Conservation (phyloP, 352 stramenopile species). For the Hyaloperonospora brassicae region DNA sequence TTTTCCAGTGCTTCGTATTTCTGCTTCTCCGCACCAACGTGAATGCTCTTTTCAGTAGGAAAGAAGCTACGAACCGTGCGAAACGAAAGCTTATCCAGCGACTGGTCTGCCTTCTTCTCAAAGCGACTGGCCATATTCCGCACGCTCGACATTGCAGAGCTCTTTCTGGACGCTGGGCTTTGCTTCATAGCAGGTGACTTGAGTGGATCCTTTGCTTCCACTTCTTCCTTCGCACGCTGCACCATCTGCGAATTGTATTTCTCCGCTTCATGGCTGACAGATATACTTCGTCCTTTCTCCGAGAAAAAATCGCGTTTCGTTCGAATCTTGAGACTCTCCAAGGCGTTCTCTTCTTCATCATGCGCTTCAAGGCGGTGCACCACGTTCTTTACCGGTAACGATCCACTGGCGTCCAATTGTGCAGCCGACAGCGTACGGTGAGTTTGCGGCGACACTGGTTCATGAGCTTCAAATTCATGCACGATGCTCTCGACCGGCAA, state of each 20-base stretch:
- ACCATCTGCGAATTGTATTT: constrained; percentile 26
- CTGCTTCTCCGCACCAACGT: constrained; percentile 37
- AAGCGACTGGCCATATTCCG: constrained; percentile 41
- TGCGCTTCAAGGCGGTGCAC: constrained; percentile 51
- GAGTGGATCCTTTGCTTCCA: constrained; percentile 12
- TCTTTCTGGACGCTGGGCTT: constrained; percentile 10
- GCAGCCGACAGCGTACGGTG: constrained; percentile 28
- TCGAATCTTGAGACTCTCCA: constrained; percentile 43
- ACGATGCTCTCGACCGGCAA: constrained; percentile 15
- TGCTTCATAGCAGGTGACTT: constrained; percentile 14
- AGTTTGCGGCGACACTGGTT: constrained; percentile 13
- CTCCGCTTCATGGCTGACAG: constrained; percentile 27
- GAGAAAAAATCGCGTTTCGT: constrained; percentile 54
- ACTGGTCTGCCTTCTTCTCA: constrained; percentile 39
- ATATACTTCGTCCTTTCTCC: constrained; percentile 31
- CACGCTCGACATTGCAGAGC: constrained; percentile 27
- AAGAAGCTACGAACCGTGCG: constrained; percentile 51
- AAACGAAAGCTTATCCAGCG: constrained; percentile 39
- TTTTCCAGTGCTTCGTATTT: constrained; percentile 51
- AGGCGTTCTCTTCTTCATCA: constrained; percentile 28
- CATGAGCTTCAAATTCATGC: constrained; percentile 25
- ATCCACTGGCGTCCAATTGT: constrained; percentile 20
- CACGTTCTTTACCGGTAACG: constrained; percentile 38
- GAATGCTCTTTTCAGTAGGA: constrained; percentile 37
- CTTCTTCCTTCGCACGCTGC: constrained; percentile 18